phyloP scores from a whole-genome alignment of 1,139 yeast species.

The Hansenula anomala region DNA sequence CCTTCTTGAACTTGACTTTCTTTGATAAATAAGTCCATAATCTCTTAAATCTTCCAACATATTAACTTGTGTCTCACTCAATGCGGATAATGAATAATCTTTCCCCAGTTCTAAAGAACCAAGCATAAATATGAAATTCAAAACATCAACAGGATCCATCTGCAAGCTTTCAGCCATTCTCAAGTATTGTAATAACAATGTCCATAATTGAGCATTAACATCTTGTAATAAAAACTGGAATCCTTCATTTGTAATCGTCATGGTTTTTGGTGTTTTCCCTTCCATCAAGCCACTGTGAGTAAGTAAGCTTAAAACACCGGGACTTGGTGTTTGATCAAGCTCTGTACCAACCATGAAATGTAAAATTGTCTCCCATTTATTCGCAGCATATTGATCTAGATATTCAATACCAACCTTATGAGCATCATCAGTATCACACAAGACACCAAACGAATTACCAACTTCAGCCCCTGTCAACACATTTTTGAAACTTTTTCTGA shows the following conservation, averaged over 20 bases:
- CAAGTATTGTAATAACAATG: slow-evolving; percentile 78
- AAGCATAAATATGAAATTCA: slow-evolving; percentile 86
- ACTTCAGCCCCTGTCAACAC: slow-evolving; percentile 75
- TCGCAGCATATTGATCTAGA: slow-evolving; percentile 75
- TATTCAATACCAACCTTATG: slow-evolving; percentile 57
- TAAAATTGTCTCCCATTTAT: slow-evolving; percentile 90
- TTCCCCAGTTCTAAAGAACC: slow-evolving; percentile 92
- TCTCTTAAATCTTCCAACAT: slow-evolving; percentile 90
- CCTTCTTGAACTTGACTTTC: slow-evolving; percentile 52
- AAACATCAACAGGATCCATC: slow-evolving; percentile 95
- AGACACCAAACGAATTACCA: slow-evolving; percentile 50
- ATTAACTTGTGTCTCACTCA: slow-evolving; percentile 76
- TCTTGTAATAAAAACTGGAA: slow-evolving; percentile 92
- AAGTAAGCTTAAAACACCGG: slow-evolving; percentile 59
- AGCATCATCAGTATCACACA: slow-evolving; percentile 42
- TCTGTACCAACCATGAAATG: slow-evolving; percentile 98
- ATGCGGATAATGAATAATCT: slow-evolving; percentile 66
- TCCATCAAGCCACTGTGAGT: slow-evolving; percentile 87
- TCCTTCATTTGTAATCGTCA: slow-evolving; percentile 84
- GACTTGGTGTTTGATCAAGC: slow-evolving; percentile 57
- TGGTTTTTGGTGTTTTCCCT: slow-evolving; percentile 41
- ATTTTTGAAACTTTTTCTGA: slow-evolving; percentile 69
- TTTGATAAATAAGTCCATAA: slow-evolving; percentile 85
- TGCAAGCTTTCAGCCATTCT: slow-evolving; percentile 77
- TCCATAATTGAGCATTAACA: slow-evolving; percentile 94